Percentiles rank a stretch among this genome's conserved stretches.
phyloP scores from a whole-genome alignment of 257 asterid species.

The Anisodus tanguticus region DNA sequence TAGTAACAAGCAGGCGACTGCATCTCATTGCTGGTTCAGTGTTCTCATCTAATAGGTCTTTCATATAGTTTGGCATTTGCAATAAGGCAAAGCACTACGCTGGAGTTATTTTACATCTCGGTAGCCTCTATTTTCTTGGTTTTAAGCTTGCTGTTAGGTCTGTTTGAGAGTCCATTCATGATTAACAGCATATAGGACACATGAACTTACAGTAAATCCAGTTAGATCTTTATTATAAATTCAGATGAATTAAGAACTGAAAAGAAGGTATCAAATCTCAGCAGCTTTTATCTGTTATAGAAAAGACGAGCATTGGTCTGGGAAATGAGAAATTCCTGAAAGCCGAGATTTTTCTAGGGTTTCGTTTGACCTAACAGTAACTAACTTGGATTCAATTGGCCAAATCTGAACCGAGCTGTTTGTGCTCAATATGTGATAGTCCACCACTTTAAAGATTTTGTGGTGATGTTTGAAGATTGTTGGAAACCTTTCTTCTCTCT shows the following conservation, averaged over 20 bases:
- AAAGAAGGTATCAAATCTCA: too few species aligned
- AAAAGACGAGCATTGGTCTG: too few species aligned
- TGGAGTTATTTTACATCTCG: not conserved
- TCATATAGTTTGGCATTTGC: not conserved
- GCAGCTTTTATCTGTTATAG: too few species aligned
- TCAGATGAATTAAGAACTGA: too few species aligned
- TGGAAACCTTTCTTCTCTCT: too few species aligned
- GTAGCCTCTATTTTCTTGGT: not conserved
- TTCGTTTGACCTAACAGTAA: not conserved
- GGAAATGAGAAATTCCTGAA: too few species aligned
- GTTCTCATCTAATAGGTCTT: not conserved
- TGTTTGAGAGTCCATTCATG: not conserved
- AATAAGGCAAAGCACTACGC: not conserved
- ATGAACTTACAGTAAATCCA: too few species aligned
- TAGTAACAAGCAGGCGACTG: not conserved
- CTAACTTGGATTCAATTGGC: not conserved
- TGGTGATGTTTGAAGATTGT: too few species aligned
- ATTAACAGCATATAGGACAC: not conserved
- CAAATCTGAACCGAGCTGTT: constrained; percentile 17
- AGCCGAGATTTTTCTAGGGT: constrained; percentile 29
- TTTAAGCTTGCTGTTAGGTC: not conserved
- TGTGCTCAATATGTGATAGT: not conserved
- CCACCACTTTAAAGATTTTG: not conserved
- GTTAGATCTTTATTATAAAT: too few species aligned
- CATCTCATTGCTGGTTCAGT: not conserved